phyloP scores from a whole-genome alignment of 2,329 filamentous ascomycete species.

The Magnaporthales sp. region DNA sequence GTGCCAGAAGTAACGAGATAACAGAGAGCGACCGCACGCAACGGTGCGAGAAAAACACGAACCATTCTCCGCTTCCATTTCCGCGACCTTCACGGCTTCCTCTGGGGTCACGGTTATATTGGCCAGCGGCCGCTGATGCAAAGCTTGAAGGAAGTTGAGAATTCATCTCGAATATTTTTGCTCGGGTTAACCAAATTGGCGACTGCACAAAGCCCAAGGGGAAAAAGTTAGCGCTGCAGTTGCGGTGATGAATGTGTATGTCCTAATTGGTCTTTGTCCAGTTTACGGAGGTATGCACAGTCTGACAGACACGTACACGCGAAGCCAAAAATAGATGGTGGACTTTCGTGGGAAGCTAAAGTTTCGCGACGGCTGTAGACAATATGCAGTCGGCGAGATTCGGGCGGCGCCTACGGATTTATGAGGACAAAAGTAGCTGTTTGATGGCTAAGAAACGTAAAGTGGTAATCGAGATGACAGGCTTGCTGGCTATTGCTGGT shows the following conservation, averaged over 20 bases:
- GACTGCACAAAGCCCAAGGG: neutral
- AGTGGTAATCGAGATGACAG: neutral
- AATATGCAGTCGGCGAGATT: neutral
- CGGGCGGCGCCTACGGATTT: neutral
- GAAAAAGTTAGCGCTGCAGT: neutral
- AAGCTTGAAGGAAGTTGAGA: conserved; percentile 75
- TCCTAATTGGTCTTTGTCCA: neutral
- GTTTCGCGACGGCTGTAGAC: neutral
- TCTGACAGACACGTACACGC: conserved; percentile 1
- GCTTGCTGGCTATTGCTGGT: neutral
- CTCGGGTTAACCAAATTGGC: conserved; percentile 6
- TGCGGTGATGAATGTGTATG: neutral
- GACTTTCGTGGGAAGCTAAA: conserved; percentile 1
- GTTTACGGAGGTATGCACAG: neutral
- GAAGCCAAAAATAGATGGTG: neutral
- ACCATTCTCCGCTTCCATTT: conserved; percentile 62
- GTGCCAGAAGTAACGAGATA: conserved; percentile 1
- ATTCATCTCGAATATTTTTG: conserved; percentile 40
- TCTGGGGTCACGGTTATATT: conserved; percentile 51
- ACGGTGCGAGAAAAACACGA: conserved; percentile 26
- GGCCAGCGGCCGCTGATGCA: conserved; percentile 73
- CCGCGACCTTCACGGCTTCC: conserved; percentile 48
- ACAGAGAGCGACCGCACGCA: neutral
- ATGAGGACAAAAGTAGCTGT: neutral
- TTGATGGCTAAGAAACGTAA: neutral